Evolutionary conservation across 257 asterid species (phyloP), one percentile per base, ranked within the genome.

Genomic region (Henckelia pumila): DNA sequence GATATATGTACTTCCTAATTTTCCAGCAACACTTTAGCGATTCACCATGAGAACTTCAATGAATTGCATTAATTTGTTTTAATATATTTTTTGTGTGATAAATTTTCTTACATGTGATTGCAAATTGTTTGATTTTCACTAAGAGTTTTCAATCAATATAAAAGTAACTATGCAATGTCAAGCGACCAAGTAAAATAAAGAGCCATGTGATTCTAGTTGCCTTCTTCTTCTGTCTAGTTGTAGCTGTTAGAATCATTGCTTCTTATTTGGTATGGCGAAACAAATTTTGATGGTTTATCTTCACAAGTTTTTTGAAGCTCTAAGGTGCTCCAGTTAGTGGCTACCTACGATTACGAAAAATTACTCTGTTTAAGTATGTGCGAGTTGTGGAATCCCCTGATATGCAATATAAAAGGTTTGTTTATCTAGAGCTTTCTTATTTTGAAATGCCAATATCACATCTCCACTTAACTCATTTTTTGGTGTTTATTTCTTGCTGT

Each of bases 1-100:
- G 19, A 17, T 73, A 76, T 23, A 3, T 72, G 28, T 29, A 11
- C 2, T 73, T 49, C 22, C 53, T 59, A n/a, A 9, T 28, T 52
- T 65, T 55, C 24, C 30, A 47, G 63, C 72, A 17, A 35, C 49
- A n/a, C 32, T 71, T 37, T 14, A 37, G 64, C 37, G 13, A 40
- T 59, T 21, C 29, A 19, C 58, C 33, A 1, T 63, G 69, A 21
- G 40, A 35, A 16, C 20, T 2, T 23, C 35, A 21, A 24, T 5
- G 25, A 24, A 55, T 22, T 63, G 50, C 3, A 56, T 30, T 47
- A 29, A 40, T 25, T 52, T 53, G 59, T 56, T 56, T 5, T 29
- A 37, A 5, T 13, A 33, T 49, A 17, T n/a, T n/a, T 69, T 24
- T 50, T 23, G 37, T 61, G 9, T 58, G 17, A 56, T 56, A 56